These are phyloP conservation scores for Pythium oligandrum DNA, from an alignment of 352 stramenopile genomes.

Conservation along the genomic window DNA sequence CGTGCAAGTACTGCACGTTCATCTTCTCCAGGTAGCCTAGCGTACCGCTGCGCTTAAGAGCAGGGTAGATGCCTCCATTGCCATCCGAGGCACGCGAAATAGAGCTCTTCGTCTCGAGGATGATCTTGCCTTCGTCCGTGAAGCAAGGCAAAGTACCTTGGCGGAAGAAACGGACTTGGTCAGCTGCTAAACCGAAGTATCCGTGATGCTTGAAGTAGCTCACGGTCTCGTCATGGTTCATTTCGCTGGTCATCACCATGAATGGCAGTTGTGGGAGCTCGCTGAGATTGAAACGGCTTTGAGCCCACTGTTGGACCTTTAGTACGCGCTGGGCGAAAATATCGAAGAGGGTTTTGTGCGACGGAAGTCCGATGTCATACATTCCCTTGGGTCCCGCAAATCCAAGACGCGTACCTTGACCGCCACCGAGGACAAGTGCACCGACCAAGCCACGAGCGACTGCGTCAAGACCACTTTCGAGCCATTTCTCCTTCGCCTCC, in stretches of 20 bases:
- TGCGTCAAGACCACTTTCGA: conserved; percentile 50
- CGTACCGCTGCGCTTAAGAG: conserved; percentile 81
- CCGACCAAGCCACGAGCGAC: conserved; percentile 81
- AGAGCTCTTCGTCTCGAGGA: conserved; percentile 80
- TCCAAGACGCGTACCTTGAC: conserved; percentile 94
- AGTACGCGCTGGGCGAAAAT: conserved; percentile 87
- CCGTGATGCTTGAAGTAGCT: conserved; percentile 77
- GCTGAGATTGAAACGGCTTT: conserved; percentile 13
- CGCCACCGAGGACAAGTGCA: conserved; percentile 89
- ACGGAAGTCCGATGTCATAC: conserved; percentile 90
- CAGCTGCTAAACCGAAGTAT: conserved; percentile 78
- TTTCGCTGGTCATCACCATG: conserved; percentile 92
- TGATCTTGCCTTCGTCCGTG: conserved; percentile 91
- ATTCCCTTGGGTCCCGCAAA: conserved; percentile 94
- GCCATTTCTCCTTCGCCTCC: conserved; percentile 30
- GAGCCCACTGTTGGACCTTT: conserved; percentile 54
- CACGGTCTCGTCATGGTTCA: conserved; percentile 85
- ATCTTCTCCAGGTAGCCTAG: conserved; percentile 75
- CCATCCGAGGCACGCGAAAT: conserved; percentile 93
- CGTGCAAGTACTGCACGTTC: conserved; percentile 92
- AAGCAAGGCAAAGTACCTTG: conserved; percentile 96
- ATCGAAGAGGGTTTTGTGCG: conserved; percentile 91
- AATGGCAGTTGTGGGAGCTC: conserved; percentile 35
- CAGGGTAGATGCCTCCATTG: conserved; percentile 95
- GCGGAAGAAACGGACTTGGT: conserved; percentile 86